These are phyloP conservation scores for Cercospora beticola DNA, from an alignment of 2,329 filamentous ascomycete genomes.

Conservation along the genomic window DNA sequence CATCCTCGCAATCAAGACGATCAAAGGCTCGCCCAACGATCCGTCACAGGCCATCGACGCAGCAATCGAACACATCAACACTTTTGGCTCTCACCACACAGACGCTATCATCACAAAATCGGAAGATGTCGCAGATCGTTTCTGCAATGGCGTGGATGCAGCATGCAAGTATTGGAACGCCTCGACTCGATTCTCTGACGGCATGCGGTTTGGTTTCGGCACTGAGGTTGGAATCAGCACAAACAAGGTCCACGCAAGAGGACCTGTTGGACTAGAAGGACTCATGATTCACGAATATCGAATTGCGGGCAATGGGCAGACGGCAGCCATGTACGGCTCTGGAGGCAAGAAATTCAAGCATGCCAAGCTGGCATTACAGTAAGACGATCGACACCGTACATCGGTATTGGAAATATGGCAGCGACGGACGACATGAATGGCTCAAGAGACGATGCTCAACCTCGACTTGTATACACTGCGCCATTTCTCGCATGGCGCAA, in stretches of 20 bases:
- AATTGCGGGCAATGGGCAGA: conserved; percentile 77
- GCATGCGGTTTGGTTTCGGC: conserved; percentile 95
- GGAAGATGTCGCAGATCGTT: conserved; percentile 67
- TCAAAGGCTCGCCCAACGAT: conserved; percentile 45
- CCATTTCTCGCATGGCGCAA: neutral
- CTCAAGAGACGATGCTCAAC: neutral
- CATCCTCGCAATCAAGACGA: conserved; percentile 77
- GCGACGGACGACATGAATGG: neutral
- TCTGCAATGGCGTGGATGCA: conserved; percentile 83
- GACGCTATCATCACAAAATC: conserved; percentile 81
- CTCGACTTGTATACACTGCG: neutral
- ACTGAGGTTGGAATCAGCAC: conserved; percentile 98
- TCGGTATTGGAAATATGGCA: neutral
- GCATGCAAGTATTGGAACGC: conserved; percentile 97
- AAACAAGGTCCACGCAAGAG: conserved; percentile 94
- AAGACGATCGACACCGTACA: neutral
- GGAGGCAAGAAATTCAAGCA: conserved; percentile 60
- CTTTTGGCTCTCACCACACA: conserved; percentile 89
- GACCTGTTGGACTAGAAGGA: conserved; percentile 90
- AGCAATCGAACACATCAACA: conserved; percentile 86
- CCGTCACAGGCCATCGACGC: conserved; percentile 53
- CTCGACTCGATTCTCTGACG: conserved; percentile 89
- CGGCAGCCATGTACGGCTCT: conserved; percentile 69
- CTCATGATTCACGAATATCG: conserved; percentile 98
- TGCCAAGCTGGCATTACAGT: conserved; percentile 44